These are phyloP conservation scores for Tetrapisispora pingtungensis DNA, from an alignment of 805 yeast genomes.

Conservation along the genomic window DNA sequence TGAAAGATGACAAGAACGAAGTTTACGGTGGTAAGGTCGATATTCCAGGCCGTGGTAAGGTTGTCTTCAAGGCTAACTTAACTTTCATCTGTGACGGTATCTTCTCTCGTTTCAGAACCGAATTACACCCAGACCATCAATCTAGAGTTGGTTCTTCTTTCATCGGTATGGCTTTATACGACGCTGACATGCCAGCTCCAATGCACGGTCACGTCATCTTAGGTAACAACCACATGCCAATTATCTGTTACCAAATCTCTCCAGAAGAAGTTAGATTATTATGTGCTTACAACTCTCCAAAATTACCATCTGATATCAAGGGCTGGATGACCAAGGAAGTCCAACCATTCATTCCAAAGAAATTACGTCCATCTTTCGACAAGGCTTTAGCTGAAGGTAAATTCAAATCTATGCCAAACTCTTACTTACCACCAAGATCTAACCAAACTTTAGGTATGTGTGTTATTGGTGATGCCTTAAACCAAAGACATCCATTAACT, in stretches of 20 bases:
- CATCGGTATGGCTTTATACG: slow-evolving; percentile 65
- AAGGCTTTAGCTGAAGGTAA: slow-evolving; percentile 49
- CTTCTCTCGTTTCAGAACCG: slow-evolving; percentile 82
- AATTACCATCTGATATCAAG: slow-evolving; percentile 61
- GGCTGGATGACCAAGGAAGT: slow-evolving; percentile 52
- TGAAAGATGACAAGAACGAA: slow-evolving; percentile 43
- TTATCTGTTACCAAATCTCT: slow-evolving; percentile 79
- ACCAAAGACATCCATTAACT: slow-evolving; percentile 96
- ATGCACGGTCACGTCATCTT: slow-evolving; percentile 84
- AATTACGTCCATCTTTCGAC: slow-evolving; percentile 55
- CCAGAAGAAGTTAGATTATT: slow-evolving; percentile 76
- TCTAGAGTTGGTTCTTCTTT: slow-evolving; percentile 76
- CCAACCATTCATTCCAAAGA: slow-evolving; percentile 56
- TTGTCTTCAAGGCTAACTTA: slow-evolving; percentile 46
- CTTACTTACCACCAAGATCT: slow-evolving; percentile 68
- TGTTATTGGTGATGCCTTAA: slow-evolving; percentile 84
- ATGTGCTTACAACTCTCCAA: slow-evolving; percentile 71
- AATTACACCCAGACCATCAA: slow-evolving; percentile 45
- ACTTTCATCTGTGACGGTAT: slow-evolving; percentile 89
- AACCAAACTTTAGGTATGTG: slow-evolving; percentile 68
- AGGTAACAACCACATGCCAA: slow-evolving; percentile 72
- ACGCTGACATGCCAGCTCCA: slow-evolving; percentile 67
- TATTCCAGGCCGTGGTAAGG: slow-evolving; percentile 33
- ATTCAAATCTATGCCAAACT: slow-evolving; percentile 87
- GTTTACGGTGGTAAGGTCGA: slow-evolving; percentile 72